phyloP scores from a whole-genome alignment of 179 eudicot species.

The Monotropa hypopitys region DNA sequence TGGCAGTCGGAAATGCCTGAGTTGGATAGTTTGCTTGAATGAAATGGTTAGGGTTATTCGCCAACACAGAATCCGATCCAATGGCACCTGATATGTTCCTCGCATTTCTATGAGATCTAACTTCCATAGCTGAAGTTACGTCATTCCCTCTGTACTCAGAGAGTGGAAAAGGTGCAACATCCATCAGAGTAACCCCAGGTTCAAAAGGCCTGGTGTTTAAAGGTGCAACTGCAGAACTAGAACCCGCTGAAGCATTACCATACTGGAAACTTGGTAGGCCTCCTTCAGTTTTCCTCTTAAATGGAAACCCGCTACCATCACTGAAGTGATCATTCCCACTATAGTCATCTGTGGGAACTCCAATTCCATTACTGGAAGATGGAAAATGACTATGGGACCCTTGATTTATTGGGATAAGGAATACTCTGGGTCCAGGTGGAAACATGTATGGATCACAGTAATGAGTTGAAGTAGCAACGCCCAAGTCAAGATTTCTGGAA shows the following conservation, averaged over 20 bases:
- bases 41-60: conserved; percentile 33
- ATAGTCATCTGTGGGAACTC: conserved; percentile 30
- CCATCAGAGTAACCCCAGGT: conserved; percentile 29
- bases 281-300: conserved; percentile 59
- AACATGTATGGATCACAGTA: conserved; percentile 41
- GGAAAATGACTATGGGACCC: conserved; percentile 42
- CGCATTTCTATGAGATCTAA: conserved; percentile 31
- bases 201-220: conserved; percentile 35
- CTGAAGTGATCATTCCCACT: conserved; percentile 26
- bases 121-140: conserved; percentile 27
- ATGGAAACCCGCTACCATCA: conserved; percentile 39
- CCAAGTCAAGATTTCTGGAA: conserved; percentile 39
- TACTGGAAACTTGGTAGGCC: conserved; percentile 33
- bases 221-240: conserved; percentile 51
- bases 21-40: conserved; percentile 44
- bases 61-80: conserved; percentile 35
- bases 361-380: conserved; percentile 43
- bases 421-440: conserved; percentile 41
- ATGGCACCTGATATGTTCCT: conserved; percentile 36
- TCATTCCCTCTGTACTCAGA: conserved; percentile 45
- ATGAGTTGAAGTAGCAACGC: conserved; percentile 30
- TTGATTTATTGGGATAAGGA: conserved; percentile 42
- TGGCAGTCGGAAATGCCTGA: conserved; percentile 42
- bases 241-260: conserved; percentile 40
- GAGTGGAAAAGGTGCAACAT: conserved; percentile 26